Evolutionary conservation across 345 rosid genomes (phyloP), one percentile per base, ranked within the genome.

Genomic region (Passiflora organensis): DNA sequence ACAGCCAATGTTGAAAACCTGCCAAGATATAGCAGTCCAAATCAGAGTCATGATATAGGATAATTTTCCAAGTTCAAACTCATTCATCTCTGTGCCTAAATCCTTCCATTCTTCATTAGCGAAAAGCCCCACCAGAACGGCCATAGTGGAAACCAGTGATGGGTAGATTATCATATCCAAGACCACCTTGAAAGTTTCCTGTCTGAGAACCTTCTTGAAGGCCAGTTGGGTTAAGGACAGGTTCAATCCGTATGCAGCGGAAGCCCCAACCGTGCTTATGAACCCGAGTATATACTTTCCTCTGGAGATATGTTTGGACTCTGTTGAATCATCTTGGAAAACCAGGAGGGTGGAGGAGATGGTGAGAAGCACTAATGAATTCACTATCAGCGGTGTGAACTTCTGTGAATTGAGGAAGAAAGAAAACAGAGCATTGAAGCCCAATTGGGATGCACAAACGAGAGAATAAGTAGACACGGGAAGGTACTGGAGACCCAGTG

Each of bases 391-490:
- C 32, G 62, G 19, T 20, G 95, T 88, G 72, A 85, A 63, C 52
- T 86, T 91, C 72, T 87, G 93, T 2, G 84, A 75, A 58, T 91
- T 91, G 54, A 91, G 68, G 72, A 75, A 81, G 72, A 63, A 80
- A 5, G 96, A 85, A 75, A 88, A 85, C 34, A 88, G 60, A 2
- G 85, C 85, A 71, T 85, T 91, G 51, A 84, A 88, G 34, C 81
- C 84, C 51, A 91, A 68, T 43, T 91, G 98, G 48, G 85, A 72
- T 6, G 87, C 88, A 54, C 90, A 88, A 16, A 81, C 72, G 38
- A 91, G 83, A 11, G 96, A 85, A 58, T 83, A 91, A 12, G 96
- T 81, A 32, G 96, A 88, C 55, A 84, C 86, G 0, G 94, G 75
- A 43, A 91, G 95, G 67, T 82, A 80, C 58, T 73, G 59, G 44